Percentiles rank a stretch among this genome's conserved stretches.
Evolutionary conservation across 176 grass and related monocot genomes (phyloP).

Genomic region (Eleusine coracana): DNA sequence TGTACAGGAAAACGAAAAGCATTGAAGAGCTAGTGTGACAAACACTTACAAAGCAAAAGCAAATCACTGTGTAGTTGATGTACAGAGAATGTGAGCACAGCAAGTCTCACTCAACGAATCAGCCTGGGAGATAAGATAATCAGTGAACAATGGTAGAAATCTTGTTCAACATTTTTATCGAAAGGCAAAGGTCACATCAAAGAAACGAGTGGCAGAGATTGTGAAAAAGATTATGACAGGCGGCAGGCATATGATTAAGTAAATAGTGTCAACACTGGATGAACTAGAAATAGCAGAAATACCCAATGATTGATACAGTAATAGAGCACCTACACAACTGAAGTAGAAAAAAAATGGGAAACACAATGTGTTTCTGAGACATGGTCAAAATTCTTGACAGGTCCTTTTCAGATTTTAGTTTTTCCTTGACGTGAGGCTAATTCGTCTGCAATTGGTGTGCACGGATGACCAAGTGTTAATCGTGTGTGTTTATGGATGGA

Average conservation of each 20-base stretch:
- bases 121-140: slow-evolving; percentile 30
- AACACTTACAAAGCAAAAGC: slow-evolving; percentile 24
- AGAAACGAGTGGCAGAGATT: neutral
- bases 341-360: neutral
- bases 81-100: neutral
- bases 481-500: too few species aligned
- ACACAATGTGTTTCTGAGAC: neutral
- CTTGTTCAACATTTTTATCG: neutral
- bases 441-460: too few species aligned
- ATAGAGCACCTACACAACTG: neutral
- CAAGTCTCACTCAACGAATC: neutral
- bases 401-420: too few species aligned
- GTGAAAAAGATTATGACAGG: slow-evolving; percentile 1
- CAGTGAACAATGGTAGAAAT: neutral
- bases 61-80: neutral
- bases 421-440: too few species aligned
- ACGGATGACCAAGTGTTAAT: too few species aligned
- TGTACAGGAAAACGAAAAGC: neutral
- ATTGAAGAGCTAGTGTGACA: slow-evolving; percentile 8
- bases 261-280: neutral
- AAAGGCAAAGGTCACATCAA: neutral
- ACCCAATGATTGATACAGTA: neutral
- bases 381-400: neutral
- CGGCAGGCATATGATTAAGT: neutral
- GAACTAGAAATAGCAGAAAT: slow-evolving; percentile 1